Base-by-base conservation (phyloP, 2,329 filamentous ascomycete genomes). In the Arthroderma sp. region DNA sequence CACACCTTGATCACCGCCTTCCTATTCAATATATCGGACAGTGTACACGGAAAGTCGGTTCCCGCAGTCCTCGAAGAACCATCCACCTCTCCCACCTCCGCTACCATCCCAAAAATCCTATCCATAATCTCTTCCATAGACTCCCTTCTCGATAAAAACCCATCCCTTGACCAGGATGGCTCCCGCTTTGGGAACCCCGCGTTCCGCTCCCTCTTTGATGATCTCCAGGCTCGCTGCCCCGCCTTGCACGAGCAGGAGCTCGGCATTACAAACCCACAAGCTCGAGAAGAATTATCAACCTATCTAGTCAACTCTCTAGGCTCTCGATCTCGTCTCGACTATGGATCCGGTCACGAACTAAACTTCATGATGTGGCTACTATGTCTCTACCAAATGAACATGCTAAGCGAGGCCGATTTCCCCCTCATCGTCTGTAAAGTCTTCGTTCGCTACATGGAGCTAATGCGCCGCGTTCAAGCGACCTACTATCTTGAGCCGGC, bases 401-500 rank as follows among this genome's bases (percentile, higher is more conserved):
- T 86, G 15, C 61, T 96, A 32, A 66, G 73, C 1, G 61, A 64
- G 4, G 55, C 71, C 7, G 83, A 88, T 53, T 93, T 94, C 64
- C 76, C 77, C 30, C 68, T 80, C 3, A 62, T 96, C 27, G 78
- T 86, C 1, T 75, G 96, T 39, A 70, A 76, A 46, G 77, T 95
- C 45, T 94, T 96, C 60, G 72, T 77, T 30, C 78, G 79, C 43
- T 98, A 98, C 61, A 77, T 98, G 38, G 66, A 70, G 41, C 72
- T 96, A 45, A 94, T 96, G 87, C 86, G 88, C 44, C 72, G 75
- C 27, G 75, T 96, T 10, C 91, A 98, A 63, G 80, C 79, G 51
- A 86, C 86, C 3, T 98, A 98, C 66, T 98, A 98, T 58, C 80
- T 98, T 42, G 91, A 98, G 58, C 91, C 91, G 2, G 91, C 91